A percentile compares a stretch with the other conserved stretches of the same genome.
Evolutionary conservation across 345 rosid species (phyloP).

Genomic region (Anastatica hierochuntica): DNA sequence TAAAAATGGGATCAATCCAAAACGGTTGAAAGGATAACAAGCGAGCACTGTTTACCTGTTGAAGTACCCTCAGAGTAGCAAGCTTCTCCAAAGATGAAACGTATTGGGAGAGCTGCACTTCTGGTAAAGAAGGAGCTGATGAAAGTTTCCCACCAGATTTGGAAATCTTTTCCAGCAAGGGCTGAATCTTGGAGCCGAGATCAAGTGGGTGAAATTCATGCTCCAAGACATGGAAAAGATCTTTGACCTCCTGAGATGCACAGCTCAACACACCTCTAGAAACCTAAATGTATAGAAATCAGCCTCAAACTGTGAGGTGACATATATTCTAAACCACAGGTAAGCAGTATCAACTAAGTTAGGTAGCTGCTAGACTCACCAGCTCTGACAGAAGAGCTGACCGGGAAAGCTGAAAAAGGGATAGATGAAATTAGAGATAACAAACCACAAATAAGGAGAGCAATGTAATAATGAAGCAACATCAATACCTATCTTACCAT

Average conservation of each 20-base stretch:
- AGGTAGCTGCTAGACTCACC: constrained; percentile 40
- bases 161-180: constrained; percentile 61
- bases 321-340: constrained; percentile 1
- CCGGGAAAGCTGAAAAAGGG: constrained; percentile 63
- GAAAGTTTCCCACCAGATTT: constrained; percentile 86
- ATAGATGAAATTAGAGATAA: constrained; percentile 7
- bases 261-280: constrained; percentile 86
- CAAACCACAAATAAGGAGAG: not conserved
- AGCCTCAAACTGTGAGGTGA: not conserved
- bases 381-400: constrained; percentile 77
- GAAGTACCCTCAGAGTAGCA: constrained; percentile 77
- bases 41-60: constrained; percentile 47
- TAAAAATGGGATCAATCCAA: not conserved
- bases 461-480: not conserved
- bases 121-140: constrained; percentile 85
- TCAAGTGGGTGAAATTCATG: constrained; percentile 82
- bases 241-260: constrained; percentile 95
- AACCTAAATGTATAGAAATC: constrained; percentile 36
- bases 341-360: constrained; percentile 6
- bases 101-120: constrained; percentile 75
- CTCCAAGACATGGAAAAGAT: constrained; percentile 82
- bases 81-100: constrained; percentile 81
- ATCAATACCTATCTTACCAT: constrained; percentile 37
- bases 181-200: constrained; percentile 71
- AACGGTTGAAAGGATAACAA: not conserved